Evolutionary conservation across 176 grass and related monocot genomes (phyloP), one percentile per base, ranked within the genome.

Genomic region (Phragmites australis): DNA sequence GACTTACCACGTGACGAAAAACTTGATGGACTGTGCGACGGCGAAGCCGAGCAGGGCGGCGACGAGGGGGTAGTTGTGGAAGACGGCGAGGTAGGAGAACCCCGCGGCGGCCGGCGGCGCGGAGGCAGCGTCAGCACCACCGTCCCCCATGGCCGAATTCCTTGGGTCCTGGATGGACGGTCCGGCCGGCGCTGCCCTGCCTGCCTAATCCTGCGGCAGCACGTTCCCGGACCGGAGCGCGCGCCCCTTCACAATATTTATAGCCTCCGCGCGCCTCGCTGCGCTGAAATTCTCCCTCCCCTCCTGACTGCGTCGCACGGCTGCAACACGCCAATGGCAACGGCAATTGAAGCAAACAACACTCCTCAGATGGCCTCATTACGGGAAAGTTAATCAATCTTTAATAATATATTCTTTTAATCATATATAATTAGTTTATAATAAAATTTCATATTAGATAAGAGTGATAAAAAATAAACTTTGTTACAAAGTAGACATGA

Each of bases 31-130:
- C 83, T 97, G 93, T 56, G 93, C 93, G 66, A 93, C 41, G 68
- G 88, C 93, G 76, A 93, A 97, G 16, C 90, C 88, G 60, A 97
- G 85, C 64, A 97, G 17, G 61, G 94, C 88, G 72, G 91, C 87
- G 81, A 83, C 70, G 72, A 97, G 88, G 27, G 93, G 93, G 75
- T 85, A 97, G 81, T 97, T 97, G 81, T 97, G 86, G 79, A 93
- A 87, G 81, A 97, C 70, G 62, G 88, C 86, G 82, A 91, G 65
- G 72, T 87, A 88, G 47, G 85, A 93, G 83, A 90, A 87, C 2
- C 49, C 85, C 57, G 86, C 57, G 25, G 67, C 84, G 52, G 93
- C 71, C 55, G 88, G 76, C 53, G 90, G 86, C 59, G 93, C 80
- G 67, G 87, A 13, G 74, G 70, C 51, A 68, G 53, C 62, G 61